These are phyloP conservation scores for Diaporthe vexans DNA, from an alignment of 2,329 filamentous ascomycete species.

Conservation along the genomic window DNA sequence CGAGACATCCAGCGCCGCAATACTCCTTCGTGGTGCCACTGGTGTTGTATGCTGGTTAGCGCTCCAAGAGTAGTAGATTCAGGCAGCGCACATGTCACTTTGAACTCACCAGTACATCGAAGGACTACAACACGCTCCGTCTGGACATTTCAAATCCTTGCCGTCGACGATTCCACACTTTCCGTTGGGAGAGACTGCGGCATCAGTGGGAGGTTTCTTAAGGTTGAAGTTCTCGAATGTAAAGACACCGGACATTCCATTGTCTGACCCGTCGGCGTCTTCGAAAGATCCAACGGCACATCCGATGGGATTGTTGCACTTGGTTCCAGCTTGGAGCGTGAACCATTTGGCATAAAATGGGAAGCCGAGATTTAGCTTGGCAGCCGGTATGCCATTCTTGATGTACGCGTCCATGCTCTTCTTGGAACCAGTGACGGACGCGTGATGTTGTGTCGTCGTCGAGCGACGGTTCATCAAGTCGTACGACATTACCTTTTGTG, in stretches of 20 bases:
- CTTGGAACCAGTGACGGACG: constrained; percentile 67
- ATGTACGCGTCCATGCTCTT: constrained; percentile 72
- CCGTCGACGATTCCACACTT: not conserved
- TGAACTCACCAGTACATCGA: constrained; percentile 3
- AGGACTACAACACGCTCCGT: not conserved
- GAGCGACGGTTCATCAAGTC: constrained; percentile 83
- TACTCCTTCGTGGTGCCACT: not conserved
- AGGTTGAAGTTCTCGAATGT: constrained; percentile 11
- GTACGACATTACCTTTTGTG: constrained; percentile 57
- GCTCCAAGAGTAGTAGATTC: fast-evolving
- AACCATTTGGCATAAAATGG: constrained; percentile 80
- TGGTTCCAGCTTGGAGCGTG: constrained; percentile 58
- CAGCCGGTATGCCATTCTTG: constrained; percentile 65
- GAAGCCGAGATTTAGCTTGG: constrained; percentile 75
- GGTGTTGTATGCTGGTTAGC: not conserved
- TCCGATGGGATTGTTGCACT: constrained; percentile 66
- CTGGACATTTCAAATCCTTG: not conserved
- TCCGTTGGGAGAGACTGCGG: not conserved
- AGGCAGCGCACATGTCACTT: no score
- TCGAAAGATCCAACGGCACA: constrained; percentile 73
- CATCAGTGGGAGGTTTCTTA: not conserved
- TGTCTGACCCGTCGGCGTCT: constrained; percentile 56
- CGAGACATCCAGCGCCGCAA: constrained; percentile 6
- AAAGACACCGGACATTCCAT: not conserved
- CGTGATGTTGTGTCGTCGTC: constrained; percentile 74